Percentiles rank a stretch among this genome's conserved stretches.
Conservation (phyloP, 2,329 filamentous ascomycete genomes). For the Botrytis galanthina region DNA sequence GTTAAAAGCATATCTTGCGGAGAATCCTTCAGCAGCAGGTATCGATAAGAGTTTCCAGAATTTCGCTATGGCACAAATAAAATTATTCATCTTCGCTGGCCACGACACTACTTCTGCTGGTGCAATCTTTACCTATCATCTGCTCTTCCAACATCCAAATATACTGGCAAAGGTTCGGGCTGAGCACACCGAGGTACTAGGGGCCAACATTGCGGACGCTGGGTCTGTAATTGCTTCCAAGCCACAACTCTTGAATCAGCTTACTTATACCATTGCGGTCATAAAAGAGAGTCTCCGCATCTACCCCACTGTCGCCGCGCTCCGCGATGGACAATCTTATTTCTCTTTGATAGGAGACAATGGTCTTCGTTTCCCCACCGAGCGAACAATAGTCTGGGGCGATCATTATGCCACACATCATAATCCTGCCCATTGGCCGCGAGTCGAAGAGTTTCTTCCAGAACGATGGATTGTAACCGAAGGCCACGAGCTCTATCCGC, state of each 20-base stretch:
- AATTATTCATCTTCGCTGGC: conserved; percentile 31
- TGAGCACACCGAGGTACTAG: conserved; percentile 30
- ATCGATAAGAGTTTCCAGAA: conserved; percentile 2
- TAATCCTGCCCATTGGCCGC: conserved; percentile 47
- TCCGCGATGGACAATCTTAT: neutral
- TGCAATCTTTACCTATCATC: conserved; percentile 23
- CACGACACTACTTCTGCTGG: conserved; percentile 29
- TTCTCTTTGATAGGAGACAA: neutral
- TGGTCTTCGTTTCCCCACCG: neutral
- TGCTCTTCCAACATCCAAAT: conserved; percentile 24
- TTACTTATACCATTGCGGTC: conserved; percentile 27
- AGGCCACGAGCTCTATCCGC: conserved; percentile 39
- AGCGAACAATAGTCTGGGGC: conserved; percentile 1
- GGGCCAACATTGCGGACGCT: conserved; percentile 19
- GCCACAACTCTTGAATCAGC: conserved; percentile 25
- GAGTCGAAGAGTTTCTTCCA: conserved; percentile 47
- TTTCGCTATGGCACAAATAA: conserved; percentile 7
- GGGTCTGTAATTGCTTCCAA: conserved; percentile 17
- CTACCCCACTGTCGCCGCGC: neutral
- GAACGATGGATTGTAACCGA: conserved; percentile 46
- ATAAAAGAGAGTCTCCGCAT: conserved; percentile 26
- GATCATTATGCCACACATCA: conserved; percentile 6
- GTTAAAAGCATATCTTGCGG: conserved; percentile 4
- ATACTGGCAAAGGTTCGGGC: conserved; percentile 21
- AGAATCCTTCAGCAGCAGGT: neutral